Evolutionary conservation across 495 filamentous ascomycete species (phyloP).

Genomic region (Aspergillus heteromorphus): DNA sequence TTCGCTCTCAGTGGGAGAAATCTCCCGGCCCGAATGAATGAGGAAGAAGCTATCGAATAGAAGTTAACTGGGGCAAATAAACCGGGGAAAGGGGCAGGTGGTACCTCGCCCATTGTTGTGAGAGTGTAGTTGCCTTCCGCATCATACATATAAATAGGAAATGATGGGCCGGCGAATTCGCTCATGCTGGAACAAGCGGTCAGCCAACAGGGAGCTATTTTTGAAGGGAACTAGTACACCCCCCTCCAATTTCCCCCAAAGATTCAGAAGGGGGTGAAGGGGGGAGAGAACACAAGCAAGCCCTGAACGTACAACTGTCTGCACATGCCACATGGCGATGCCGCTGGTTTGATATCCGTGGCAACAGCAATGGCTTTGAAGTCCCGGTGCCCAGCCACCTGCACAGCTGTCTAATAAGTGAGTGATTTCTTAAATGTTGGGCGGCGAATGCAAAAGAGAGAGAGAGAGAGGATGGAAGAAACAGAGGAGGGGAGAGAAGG

Average conservation of each 20-base stretch:
- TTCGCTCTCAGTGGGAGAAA: constrained; percentile 12
- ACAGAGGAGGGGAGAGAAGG: neutral
- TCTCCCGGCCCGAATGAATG: constrained; percentile 67
- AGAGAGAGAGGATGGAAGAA: neutral
- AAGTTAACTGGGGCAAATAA: constrained; percentile 10
- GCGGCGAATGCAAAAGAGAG: too few species aligned
- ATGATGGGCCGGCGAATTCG: constrained; percentile 63
- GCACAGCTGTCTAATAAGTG: constrained; percentile 1
- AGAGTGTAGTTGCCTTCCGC: constrained; percentile 61
- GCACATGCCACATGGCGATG: constrained; percentile 69
- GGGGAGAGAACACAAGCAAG: neutral
- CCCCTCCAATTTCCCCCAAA: neutral
- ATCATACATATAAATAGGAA: constrained; percentile 91
- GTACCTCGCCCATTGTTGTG: constrained; percentile 69
- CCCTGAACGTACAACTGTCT: constrained; percentile 33
- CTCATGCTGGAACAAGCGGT: constrained; percentile 54
- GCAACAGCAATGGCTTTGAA: constrained; percentile 85
- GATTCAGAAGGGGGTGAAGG: neutral
- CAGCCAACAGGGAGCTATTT: neutral
- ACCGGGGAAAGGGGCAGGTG: neutral
- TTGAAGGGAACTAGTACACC: neutral
- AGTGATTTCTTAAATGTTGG: neutral
- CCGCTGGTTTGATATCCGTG: constrained; percentile 70
- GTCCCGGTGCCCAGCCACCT: constrained; percentile 56
- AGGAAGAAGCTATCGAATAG: constrained; percentile 53